Percentiles rank a stretch among this genome's conserved stretches.
phyloP scores from a whole-genome alignment of 257 asterid genomes.

The Solanum neorickii region DNA sequence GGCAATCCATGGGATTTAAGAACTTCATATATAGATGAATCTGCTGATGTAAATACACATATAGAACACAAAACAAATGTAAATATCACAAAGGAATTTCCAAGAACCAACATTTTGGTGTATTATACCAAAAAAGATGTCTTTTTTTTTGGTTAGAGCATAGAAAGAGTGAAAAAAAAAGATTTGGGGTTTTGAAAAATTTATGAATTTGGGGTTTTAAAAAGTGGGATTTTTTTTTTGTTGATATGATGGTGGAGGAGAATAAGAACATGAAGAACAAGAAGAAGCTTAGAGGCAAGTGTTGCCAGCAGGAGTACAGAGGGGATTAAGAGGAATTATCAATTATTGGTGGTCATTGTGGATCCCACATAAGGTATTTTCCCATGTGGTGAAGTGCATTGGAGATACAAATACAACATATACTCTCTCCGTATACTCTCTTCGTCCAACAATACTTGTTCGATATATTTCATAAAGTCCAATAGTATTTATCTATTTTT shows the following conservation, averaged over 20 bases:
- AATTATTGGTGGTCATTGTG: constrained; percentile 43
- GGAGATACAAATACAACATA: background rate
- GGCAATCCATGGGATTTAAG: constrained; percentile 64
- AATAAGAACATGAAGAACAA: background rate
- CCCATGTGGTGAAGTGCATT: constrained; percentile 1
- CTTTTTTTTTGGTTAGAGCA: background rate
- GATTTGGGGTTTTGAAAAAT: background rate
- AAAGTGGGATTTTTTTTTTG: background rate
- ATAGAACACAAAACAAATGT: constrained; percentile 9
- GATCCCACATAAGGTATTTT: background rate
- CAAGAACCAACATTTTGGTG: background rate
- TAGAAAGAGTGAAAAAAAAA: background rate
- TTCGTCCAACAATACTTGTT: too few species aligned
- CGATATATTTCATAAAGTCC: too few species aligned
- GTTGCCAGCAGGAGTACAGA: constrained; percentile 49
- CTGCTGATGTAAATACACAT: background rate
- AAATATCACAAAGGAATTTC: constrained; percentile 3
- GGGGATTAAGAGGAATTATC: constrained; percentile 31
- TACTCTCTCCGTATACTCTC: too few species aligned
- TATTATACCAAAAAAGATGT: background rate
- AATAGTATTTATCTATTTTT: too few species aligned
- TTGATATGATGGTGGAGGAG: background rate
- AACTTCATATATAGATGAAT: constrained; percentile 55
- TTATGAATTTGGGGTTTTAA: background rate
- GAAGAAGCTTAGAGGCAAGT: constrained; percentile 8